A percentile compares a stretch with the other conserved stretches of the same genome.
These are phyloP conservation scores for Candida maris DNA, from an alignment of 805 yeast genomes.

Conservation along the genomic window DNA sequence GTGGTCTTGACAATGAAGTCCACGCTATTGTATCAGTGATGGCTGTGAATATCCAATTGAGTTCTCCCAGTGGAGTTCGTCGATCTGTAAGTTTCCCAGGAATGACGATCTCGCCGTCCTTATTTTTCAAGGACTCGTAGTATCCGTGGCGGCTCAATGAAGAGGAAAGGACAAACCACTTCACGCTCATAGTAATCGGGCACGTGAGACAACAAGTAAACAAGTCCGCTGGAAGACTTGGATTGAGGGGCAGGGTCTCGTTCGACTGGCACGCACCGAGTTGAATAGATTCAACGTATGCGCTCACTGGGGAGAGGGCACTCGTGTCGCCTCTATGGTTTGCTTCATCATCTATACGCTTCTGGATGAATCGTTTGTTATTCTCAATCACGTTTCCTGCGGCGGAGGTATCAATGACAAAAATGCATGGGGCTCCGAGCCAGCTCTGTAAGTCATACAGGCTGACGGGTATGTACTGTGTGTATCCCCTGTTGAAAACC, in stretches of 20 bases:
- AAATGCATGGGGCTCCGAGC: conserved; percentile 97
- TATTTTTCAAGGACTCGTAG: conserved; percentile 44
- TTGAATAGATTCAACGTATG: conserved; percentile 85
- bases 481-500: conserved; percentile 96
- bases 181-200: conserved; percentile 90
- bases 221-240: conserved; percentile 91
- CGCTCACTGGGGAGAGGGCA: conserved; percentile 60
- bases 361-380: conserved; percentile 85
- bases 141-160: conserved; percentile 53
- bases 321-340: conserved; percentile 48
- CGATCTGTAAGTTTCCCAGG: conserved; percentile 93
- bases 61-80: conserved; percentile 91
- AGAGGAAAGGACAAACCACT: conserved; percentile 86
- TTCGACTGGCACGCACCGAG: conserved; percentile 87
- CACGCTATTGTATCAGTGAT: conserved; percentile 98
- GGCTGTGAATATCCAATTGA: conserved; percentile 97
- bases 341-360: conserved; percentile 81
- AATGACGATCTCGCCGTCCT: conserved; percentile 58
- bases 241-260: conserved; percentile 87
- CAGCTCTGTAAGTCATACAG: conserved; percentile 93
- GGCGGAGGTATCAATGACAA: conserved; percentile 89
- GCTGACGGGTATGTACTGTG: conserved; percentile 95
- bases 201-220: conserved; percentile 94
- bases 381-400: conserved; percentile 92
- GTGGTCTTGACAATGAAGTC: conserved; percentile 83